phyloP scores from a whole-genome alignment of 257 asterid genomes.

The Galeopsis tetrahit region DNA sequence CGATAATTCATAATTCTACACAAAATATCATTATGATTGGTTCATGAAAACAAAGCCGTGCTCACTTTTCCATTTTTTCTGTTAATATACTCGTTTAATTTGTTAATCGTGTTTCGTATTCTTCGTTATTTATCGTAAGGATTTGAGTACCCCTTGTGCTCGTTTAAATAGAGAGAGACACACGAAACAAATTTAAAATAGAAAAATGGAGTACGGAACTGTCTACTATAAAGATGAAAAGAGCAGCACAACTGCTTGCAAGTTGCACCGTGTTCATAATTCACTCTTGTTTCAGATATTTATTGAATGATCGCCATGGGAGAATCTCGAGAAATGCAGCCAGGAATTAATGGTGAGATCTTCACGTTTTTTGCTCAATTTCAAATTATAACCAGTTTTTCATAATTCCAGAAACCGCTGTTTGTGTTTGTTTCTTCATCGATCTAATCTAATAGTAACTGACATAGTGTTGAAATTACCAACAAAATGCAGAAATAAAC shows the following conservation, averaged over 20 bases:
- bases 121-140: too few relatives aligned
- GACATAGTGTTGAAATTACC: background rate
- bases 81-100: too few relatives aligned
- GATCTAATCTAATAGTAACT: background rate
- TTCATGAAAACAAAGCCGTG: too few relatives aligned
- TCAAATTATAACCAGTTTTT: background rate
- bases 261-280: background rate
- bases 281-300: background rate
- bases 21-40: too few relatives aligned
- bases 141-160: too few relatives aligned
- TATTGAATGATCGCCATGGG: conserved; percentile 36
- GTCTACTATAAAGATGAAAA: background rate
- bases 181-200: background rate
- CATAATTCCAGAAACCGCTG: background rate
- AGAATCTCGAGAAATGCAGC: conserved; percentile 37
- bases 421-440: background rate
- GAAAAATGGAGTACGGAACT: background rate
- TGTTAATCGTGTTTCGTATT: too few relatives aligned
- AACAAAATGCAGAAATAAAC: conserved; percentile 18
- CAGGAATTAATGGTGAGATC: conserved; percentile 29
- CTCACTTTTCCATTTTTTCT: too few relatives aligned
- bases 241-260: background rate
- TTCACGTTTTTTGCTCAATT: background rate
- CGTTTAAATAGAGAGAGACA: too few relatives aligned
- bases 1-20: too few relatives aligned